Percentiles rank a stretch among this genome's conserved stretches.
These are phyloP conservation scores for Lactarius hatsudake DNA, from an alignment of 768 basidiomycete species.

Conservation along the genomic window DNA sequence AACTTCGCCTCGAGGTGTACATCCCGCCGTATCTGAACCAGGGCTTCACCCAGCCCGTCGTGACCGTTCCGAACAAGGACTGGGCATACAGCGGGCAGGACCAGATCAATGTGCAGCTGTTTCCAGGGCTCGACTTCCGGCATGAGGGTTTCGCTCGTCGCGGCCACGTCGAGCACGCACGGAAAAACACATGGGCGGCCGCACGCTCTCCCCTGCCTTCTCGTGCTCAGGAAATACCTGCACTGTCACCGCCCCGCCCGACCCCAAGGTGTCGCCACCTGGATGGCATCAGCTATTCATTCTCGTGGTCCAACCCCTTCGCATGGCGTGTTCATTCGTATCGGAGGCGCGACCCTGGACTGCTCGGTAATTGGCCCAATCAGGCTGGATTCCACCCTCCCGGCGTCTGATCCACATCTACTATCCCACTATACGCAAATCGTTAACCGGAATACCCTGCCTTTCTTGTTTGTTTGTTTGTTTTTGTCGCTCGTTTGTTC, in stretches of 20 bases:
- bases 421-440: not conserved
- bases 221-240: constrained; percentile 66
- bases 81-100: constrained; percentile 60
- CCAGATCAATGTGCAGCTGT: constrained; percentile 46
- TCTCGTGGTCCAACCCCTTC: constrained; percentile 75
- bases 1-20: constrained; percentile 78
- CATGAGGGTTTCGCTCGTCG: constrained; percentile 64
- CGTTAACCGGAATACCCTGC: not conserved
- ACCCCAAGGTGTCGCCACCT: constrained; percentile 63
- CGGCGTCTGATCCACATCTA: constrained; percentile 43
- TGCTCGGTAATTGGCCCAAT: constrained; percentile 71
- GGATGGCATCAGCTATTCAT: constrained; percentile 78
- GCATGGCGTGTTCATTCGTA: constrained; percentile 69
- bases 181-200: constrained; percentile 74
- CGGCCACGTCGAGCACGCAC: constrained; percentile 74
- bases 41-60: constrained; percentile 60
- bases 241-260: constrained; percentile 75
- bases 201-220: constrained; percentile 72
- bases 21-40: constrained; percentile 80
- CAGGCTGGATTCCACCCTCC: constrained; percentile 66
- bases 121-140: constrained; percentile 41
- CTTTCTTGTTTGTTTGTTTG: not conserved
- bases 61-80: constrained; percentile 56
- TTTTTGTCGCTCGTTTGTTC: not conserved
- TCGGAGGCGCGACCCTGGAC: constrained; percentile 72